Base-by-base conservation (phyloP, 768 basidiomycete species). In the Cyclocybe cylindracea region DNA sequence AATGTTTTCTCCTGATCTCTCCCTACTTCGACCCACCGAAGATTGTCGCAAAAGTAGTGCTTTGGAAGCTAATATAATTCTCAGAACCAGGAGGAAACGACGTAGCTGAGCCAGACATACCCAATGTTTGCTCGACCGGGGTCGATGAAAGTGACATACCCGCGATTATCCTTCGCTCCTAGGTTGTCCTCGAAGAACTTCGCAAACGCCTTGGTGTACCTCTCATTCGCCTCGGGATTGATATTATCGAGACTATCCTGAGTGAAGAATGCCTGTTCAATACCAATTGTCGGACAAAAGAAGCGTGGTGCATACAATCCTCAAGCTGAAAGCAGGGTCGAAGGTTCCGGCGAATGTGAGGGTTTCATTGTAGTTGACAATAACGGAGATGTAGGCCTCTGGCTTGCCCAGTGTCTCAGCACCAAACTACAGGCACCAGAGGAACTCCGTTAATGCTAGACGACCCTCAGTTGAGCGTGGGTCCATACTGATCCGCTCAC, bases 261-360 rank as follows among this genome's bases (percentile, higher is more conserved):
- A 24, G 24, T 24, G 24, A 24, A 24, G 24, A 5, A 24, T 19
- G 29, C 6, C 36, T 24, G 41, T 14, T 33, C 11, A 36, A 39
- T 43, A 32, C 41, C 6, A 36, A 33, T 35, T 24, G 35, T 4
- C 19, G n/a, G 40, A 32, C 39, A n/a, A 39, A 18, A 7, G 16
- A 24, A 33, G 43, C 10, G 5, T 16, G 5, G 24, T 7, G 73
- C 86, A 47, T 53, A 89, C 88, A 52, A 86, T 68, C 41, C 64
- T 67, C 47, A 89, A 68, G 44, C 78, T 70, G 66, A 86, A 79
- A 3, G 86, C 83, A 14, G 87, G 87, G 11, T 87, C 86, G 47
- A 86, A 79, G 4, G 79, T 79, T 10, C 86, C 87, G 14, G 57
- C 72, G 60, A 83, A 88, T 3, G 82, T 76, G 53, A 88, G 74